Evolutionary conservation across 176 grass and related monocot genomes (phyloP).

Genomic region (Chloris gayana): DNA sequence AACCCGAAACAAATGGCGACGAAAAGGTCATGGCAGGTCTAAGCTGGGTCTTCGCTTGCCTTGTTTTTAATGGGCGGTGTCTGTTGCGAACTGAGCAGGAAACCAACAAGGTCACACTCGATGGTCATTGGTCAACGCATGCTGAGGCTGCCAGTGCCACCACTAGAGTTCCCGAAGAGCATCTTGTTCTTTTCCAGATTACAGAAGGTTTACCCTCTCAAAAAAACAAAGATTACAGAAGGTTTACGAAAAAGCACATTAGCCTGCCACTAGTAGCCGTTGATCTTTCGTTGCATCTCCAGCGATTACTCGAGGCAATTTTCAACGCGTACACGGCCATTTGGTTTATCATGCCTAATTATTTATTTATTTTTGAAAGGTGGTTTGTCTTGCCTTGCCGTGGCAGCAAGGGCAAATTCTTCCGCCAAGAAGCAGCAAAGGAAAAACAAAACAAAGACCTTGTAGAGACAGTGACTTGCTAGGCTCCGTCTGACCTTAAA

Average conservation of each 20-base stretch:
- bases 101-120: slow-evolving; percentile 20
- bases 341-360: neutral
- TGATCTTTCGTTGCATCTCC: no score
- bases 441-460: neutral
- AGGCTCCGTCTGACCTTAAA: neutral
- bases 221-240: no score
- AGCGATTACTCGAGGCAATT: neutral
- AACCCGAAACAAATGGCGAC: slow-evolving; percentile 2
- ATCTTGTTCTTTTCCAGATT: no score
- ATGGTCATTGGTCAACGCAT: neutral
- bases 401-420: neutral
- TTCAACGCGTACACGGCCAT: neutral
- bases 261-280: no score
- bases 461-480: neutral
- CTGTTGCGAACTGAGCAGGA: neutral
- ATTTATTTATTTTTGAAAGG: no score
- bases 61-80: neutral
- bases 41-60: neutral
- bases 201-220: no score
- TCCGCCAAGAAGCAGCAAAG: neutral
- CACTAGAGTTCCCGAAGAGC: no score
- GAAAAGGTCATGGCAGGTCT: slow-evolving; percentile 16
- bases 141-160: neutral
- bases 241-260: no score
- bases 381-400: neutral